Percentiles rank a stretch among this genome's conserved stretches.
Evolutionary conservation across 148 eudicot genomes (phyloP).

Genomic region (Chenopodium album): DNA sequence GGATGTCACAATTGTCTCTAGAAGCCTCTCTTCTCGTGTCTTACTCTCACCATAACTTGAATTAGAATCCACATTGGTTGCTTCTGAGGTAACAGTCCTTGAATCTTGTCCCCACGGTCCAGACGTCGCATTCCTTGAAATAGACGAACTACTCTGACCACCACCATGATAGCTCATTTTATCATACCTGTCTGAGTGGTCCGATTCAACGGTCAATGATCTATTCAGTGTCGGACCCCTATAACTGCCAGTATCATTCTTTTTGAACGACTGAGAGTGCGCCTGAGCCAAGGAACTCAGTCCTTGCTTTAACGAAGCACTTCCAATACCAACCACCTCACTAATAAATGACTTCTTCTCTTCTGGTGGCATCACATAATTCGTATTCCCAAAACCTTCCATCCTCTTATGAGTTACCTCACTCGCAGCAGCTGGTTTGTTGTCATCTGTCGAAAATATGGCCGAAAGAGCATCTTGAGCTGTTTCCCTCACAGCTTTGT

Average conservation of each 20-base stretch:
- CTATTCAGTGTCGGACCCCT: conserved; percentile 76
- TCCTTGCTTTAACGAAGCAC: conserved; percentile 84
- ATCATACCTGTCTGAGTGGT: conserved; percentile 55
- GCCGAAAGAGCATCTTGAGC: conserved; percentile 91
- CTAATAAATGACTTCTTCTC: conserved; percentile 82
- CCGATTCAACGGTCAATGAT: conserved; percentile 70
- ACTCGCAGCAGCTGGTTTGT: conserved; percentile 53
- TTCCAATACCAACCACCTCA: conserved; percentile 90
- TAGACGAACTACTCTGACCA: conserved; percentile 40
- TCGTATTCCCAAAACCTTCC: conserved; percentile 92
- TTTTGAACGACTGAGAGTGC: conserved; percentile 54
- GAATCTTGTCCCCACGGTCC: conserved; percentile 76
- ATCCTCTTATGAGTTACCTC: conserved; percentile 70
- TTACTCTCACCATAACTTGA: conserved; percentile 51
- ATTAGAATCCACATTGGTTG: conserved; percentile 45
- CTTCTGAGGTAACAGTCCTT: conserved; percentile 39
- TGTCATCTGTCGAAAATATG: conserved; percentile 78
- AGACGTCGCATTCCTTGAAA: conserved; percentile 41
- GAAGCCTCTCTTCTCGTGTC: conserved; percentile 79
- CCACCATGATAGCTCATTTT: conserved; percentile 43
- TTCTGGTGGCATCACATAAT: conserved; percentile 57
- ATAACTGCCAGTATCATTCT: conserved; percentile 73
- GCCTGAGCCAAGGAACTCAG: conserved; percentile 64
- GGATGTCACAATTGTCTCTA: conserved; percentile 92
- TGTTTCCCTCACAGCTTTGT: conserved; percentile 89